Percentiles rank a stretch among this genome's conserved stretches.
These are phyloP conservation scores for Psilocybe mexicana DNA, from an alignment of 1,284 basidiomycete genomes.

Conservation along the genomic window DNA sequence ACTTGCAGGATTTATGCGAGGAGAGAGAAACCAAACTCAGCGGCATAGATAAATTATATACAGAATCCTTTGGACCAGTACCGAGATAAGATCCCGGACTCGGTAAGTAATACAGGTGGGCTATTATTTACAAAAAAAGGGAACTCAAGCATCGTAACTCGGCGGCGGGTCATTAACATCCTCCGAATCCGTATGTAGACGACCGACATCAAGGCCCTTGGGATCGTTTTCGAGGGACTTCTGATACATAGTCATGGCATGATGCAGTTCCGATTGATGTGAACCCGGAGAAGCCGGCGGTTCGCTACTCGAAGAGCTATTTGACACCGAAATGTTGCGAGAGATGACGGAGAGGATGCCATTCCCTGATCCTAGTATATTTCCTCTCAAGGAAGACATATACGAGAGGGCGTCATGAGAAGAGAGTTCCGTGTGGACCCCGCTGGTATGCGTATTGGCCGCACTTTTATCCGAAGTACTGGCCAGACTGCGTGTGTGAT, in stretches of 20 bases:
- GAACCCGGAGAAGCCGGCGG: neutral
- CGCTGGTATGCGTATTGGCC: conserved; percentile 15
- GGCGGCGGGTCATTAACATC: conserved; percentile 22
- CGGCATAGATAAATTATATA: no score
- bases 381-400: conserved; percentile 3
- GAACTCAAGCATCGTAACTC: conserved; percentile 14
- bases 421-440: conserved; percentile 8
- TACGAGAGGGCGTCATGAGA: conserved; percentile 12
- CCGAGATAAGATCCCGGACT: no score
- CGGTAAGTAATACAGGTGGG: neutral
- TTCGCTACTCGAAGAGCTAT: neutral
- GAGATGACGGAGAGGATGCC: conserved; percentile 2
- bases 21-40: no score
- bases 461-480: conserved; percentile 17
- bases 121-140: neutral
- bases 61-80: no score
- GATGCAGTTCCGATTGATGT: conserved; percentile 22
- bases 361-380: neutral
- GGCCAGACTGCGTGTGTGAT: conserved; percentile 10
- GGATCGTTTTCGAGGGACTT: conserved; percentile 32
- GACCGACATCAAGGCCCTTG: conserved; percentile 19
- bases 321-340: neutral
- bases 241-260: conserved; percentile 28
- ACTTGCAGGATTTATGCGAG: no score
- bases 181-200: conserved; percentile 1